These are phyloP conservation scores for Colletotrichum phormii DNA, from an alignment of 2,329 filamentous ascomycete species.

Conservation along the genomic window DNA sequence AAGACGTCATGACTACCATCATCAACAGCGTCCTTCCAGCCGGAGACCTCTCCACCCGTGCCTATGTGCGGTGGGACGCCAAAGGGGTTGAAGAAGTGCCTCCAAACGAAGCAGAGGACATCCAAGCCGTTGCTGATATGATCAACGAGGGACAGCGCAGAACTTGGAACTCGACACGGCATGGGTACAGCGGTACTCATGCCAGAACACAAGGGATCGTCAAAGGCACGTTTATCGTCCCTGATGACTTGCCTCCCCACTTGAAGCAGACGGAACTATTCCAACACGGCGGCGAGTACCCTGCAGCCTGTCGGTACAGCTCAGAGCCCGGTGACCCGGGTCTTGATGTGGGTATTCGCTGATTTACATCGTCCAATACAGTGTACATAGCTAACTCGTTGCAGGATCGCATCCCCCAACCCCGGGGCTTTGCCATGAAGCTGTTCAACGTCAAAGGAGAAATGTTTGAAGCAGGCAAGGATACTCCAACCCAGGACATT, in stretches of 20 bases:
- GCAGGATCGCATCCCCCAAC: conserved; percentile 50
- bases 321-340: background rate
- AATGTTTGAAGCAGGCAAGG: conserved; percentile 51
- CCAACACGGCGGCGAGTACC: background rate
- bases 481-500: conserved; percentile 51
- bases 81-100: background rate
- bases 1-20: background rate
- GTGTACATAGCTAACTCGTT: background rate
- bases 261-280: background rate
- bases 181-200: background rate
- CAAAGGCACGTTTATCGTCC: background rate
- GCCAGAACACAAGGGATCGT: background rate
- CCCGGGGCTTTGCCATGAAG: conserved; percentile 61
- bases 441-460: conserved; percentile 59
- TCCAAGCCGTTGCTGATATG: background rate
- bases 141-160: background rate
- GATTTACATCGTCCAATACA: background rate
- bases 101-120: background rate
- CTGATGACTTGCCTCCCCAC: background rate
- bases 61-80: background rate
- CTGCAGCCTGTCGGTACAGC: background rate
- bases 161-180: background rate
- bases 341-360: background rate
- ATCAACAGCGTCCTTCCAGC: background rate
- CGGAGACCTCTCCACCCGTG: background rate